Conservation (phyloP, 2,329 filamentous ascomycete genomes). For the Ascochyta viciae-villosae region DNA sequence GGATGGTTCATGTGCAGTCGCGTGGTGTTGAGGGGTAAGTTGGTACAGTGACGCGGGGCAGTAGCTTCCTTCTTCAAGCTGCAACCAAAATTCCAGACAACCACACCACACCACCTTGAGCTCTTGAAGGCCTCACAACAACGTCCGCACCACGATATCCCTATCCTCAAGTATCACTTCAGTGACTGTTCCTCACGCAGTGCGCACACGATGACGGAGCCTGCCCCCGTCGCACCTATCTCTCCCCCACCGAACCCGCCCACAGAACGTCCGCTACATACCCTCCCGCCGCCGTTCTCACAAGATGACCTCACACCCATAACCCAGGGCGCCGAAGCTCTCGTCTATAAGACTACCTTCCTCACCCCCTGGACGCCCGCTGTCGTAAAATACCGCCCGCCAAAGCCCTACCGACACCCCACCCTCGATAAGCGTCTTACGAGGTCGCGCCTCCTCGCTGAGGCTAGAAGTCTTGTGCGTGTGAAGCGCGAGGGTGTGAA, state of each 20-base stretch:
- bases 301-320: slow-evolving; percentile 73
- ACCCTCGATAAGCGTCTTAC: slow-evolving; percentile 87
- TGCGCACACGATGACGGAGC: slow-evolving; percentile 28
- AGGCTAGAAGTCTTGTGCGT: slow-evolving; percentile 83
- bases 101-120: background rate
- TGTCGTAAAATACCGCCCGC: slow-evolving; percentile 89
- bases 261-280: slow-evolving; percentile 35
- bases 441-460: slow-evolving; percentile 83
- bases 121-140: background rate
- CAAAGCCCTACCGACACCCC: slow-evolving; percentile 91
- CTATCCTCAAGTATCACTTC: background rate
- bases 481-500: slow-evolving; percentile 78
- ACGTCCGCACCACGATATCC: background rate
- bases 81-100: slow-evolving; percentile 4
- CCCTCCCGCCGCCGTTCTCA: slow-evolving; percentile 42
- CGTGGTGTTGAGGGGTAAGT: slow-evolving; percentile 14
- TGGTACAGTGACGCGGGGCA: slow-evolving; percentile 8
- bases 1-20: background rate
- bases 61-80: slow-evolving; percentile 2
- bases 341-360: slow-evolving; percentile 87
- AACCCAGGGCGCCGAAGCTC: slow-evolving; percentile 93
- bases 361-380: slow-evolving; percentile 71
- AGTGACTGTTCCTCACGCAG: background rate
- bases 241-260: slow-evolving; percentile 26
- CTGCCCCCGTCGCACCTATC: slow-evolving; percentile 28